A percentile compares a stretch with the other conserved stretches of the same genome.
Evolutionary conservation across 768 basidiomycete genomes (phyloP).

Genomic region (Mycena filopes): DNA sequence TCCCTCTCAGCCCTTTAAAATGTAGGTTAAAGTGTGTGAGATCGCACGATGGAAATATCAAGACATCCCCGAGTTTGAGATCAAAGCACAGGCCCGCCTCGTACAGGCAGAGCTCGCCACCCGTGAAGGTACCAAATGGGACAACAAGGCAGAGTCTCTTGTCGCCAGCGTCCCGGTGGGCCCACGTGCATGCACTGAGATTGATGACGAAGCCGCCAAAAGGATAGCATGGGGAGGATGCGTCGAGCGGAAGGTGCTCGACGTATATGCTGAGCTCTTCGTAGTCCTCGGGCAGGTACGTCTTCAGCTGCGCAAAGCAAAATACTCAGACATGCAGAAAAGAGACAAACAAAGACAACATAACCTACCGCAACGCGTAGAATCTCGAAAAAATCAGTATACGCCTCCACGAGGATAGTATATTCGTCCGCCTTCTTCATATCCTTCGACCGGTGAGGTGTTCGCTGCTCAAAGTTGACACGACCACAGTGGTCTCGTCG

Average conservation of each 20-base stretch:
- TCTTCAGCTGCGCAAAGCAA: slow-evolving; percentile 37
- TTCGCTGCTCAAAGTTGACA: too few species aligned
- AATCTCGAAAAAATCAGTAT: not conserved
- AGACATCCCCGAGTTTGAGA: not conserved
- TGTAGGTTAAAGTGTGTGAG: slow-evolving; percentile 4
- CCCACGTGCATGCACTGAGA: slow-evolving; percentile 35
- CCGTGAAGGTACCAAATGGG: slow-evolving; percentile 11
- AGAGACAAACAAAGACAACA: not conserved
- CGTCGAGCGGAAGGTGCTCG: slow-evolving; percentile 33
- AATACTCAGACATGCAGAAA: too few species aligned
- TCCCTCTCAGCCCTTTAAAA: not conserved
- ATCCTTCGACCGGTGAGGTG: too few species aligned
- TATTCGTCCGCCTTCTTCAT: not conserved
- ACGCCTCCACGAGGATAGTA: not conserved
- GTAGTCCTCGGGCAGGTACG: slow-evolving; percentile 37
- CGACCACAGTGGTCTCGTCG: too few species aligned
- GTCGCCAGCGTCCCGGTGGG: slow-evolving; percentile 38
- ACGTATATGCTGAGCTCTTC: slow-evolving; percentile 34
- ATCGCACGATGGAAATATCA: slow-evolving; percentile 3
- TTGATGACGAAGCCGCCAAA: slow-evolving; percentile 40
- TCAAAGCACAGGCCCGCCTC: slow-evolving; percentile 2
- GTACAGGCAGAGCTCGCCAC: slow-evolving; percentile 8
- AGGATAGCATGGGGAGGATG: slow-evolving; percentile 30
- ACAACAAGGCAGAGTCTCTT: slow-evolving; percentile 39
- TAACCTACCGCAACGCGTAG: not conserved